Conservation (phyloP, 1,139 yeast genomes). For the Candida sojae region DNA sequence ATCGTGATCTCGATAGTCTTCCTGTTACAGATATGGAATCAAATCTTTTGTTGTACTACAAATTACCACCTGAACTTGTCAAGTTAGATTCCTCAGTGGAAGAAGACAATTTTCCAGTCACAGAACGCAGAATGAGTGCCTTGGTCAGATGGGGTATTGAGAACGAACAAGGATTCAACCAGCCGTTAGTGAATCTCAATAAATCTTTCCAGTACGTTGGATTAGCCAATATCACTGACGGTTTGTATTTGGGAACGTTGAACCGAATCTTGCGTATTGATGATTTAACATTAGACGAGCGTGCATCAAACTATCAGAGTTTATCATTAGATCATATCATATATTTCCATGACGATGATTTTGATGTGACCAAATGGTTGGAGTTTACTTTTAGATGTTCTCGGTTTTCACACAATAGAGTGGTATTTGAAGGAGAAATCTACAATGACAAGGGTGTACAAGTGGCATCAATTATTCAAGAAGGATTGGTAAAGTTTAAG, state of each 20-base stretch:
- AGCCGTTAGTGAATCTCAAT: conserved; percentile 16
- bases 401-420: conserved; percentile 56
- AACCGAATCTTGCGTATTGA: conserved; percentile 30
- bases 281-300: conserved; percentile 24
- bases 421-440: conserved; percentile 61
- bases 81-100: conserved; percentile 24
- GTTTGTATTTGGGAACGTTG: conserved; percentile 51
- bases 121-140: conserved; percentile 43
- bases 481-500: conserved; percentile 46
- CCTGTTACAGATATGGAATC: conserved; percentile 19
- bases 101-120: conserved; percentile 24
- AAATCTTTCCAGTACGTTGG: conserved; percentile 54
- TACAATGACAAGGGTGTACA: conserved; percentile 53
- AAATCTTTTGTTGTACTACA: conserved; percentile 26
- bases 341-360: conserved; percentile 62
- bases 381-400: conserved; percentile 51
- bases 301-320: conserved; percentile 36
- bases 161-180: conserved; percentile 19
- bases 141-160: conserved; percentile 45
- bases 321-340: conserved; percentile 70
- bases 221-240: conserved; percentile 63
- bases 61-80: conserved; percentile 44
- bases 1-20: conserved; percentile 20
- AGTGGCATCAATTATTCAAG: conserved; percentile 68
- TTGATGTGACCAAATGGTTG: conserved; percentile 56